Evolutionary conservation across 139 green algal species (phyloP), one percentile per base, ranked within the genome.

Genomic region (Chlorella sp.): DNA sequence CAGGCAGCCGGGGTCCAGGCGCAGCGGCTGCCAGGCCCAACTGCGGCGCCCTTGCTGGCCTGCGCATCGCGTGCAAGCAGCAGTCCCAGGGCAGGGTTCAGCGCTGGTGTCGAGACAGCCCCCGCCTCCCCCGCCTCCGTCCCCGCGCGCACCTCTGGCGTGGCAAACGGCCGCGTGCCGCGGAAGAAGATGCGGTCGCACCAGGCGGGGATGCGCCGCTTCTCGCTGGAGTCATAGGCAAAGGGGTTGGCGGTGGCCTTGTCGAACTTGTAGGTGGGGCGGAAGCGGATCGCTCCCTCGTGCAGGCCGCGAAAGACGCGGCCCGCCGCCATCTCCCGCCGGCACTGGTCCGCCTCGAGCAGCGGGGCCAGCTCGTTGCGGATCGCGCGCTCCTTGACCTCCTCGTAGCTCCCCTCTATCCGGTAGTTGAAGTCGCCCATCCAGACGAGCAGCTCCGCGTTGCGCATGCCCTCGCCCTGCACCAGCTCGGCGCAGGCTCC

Each of bases 181-280:
- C 95, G 75, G 77, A 91, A 97, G n/a, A 99, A 88, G 29, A 99
- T 84, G 56, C 95, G 89, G 84, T 99, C 95, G 31, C 91, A 97
- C 91, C 91, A 98, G 11, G 92, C 86, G 2, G 94, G 94, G 27
- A 97, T 77, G 8, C 94, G 81, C 67, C 81, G 74, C 86, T 98
- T 98, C 45, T 98, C 94, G 35, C 80, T 86, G 21, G 81, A 89
- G 83, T 97, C 92, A 65, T 97, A 97, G 1, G 70, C 77, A 43
- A 74, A 45, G n/a, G 78, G 77, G n/a, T 60, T 63, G 45, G 70
- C 43, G 6, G n/a, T 31, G 76, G 76, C 79, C 71, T 88, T 63
- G 79, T 91, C 86, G 70, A 93, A 98, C 82, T 98, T 98, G 90
- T 95, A 98, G 9, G 95, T 98, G 42, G 95, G 95, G 27, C 83